Base-by-base conservation (phyloP, 345 rosid species). In the Arabidopsis suecica region DNA sequence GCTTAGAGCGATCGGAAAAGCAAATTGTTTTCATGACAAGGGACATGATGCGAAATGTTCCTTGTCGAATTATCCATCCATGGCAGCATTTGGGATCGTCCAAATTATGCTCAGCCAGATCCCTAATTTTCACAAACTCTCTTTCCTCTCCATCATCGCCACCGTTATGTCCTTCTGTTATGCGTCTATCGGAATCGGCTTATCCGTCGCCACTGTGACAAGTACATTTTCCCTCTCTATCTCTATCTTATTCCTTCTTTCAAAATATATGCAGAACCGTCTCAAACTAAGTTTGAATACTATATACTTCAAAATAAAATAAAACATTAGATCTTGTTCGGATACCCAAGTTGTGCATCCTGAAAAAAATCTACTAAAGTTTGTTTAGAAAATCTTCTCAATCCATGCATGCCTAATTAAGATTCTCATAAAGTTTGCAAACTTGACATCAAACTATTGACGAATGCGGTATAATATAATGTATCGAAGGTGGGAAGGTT, bases 121-220 rank as follows among this genome's bases (percentile, higher is more conserved):
- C 58, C 96, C 92, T 3, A 86, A 88, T 77, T 94, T 94, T 28
- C 92, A 90, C 84, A 72, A 90, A 58, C 96, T 94, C 40, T 88
- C 97, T 28, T 88, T 88, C 83, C 95, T 94, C 73, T 94, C 98
- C 3, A 68, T 90, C n/a, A 45, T 94, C 8, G 97, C 97, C 0
- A 90, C 97, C 1, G 25, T 94, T 38, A 94, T 94, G 97, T 94
- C 97, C 22, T 91, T 94, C 30, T 83, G 89, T 68, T 94, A 94
- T 68, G 80, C 97, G 0, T 69, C 83, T 14, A 90, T 91, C 1
- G 97, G 98, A 9, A 80, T 89, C n/a, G 92, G 95, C 2, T 85
- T 94, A 45, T 83, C 97, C 83, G 71, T 94, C 3, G 95, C 93
- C 42, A 74, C 69, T n/a, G 78, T 79, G 1, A 66, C 76, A 42